Base-by-base conservation (phyloP, 2,329 filamentous ascomycete species). In the Elsinoe australis region DNA sequence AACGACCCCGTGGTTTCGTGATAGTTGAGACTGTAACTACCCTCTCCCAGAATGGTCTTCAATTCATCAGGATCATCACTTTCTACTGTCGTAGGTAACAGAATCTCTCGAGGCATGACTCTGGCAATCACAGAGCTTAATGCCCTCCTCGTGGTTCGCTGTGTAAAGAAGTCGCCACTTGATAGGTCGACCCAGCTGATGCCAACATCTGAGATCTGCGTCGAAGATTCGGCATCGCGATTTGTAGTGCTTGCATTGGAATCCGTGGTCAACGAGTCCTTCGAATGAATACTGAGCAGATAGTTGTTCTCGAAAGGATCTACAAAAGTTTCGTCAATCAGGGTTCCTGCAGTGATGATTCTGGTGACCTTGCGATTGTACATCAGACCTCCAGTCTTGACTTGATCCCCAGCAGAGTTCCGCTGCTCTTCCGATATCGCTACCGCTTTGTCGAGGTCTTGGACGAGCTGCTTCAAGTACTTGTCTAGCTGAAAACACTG, bases 261-360 rank as follows among this genome's bases (percentile, higher is more conserved):
- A n/a, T 56, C 54, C 19, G 17, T 47, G 24, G 38, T 12, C 2
- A 46, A 9, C 6, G 50, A 31, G 9, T 54, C 52, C 12, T 73
- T 66, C 21, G 84, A 63, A 60, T 94, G 79, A 39, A 96, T 76
- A 29, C 86, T 83, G 62, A 96, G 77, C 26, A 96, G 74, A 64
- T 90, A 98, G 63, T 95, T 96, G 66, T 92, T 95, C 58, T 86
- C 81, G 61, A 85, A 90, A 1, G 88, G 87, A 62, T 96, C 87
- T 73, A 98, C 88, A 64, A 96, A 98, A 58, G 88, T 89, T 67
- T 98, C 92, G 65, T 98, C 92, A 55, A 98, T 95, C 47, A 98
- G 72, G 1, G 92, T 98, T 15, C 92, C 92, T 1, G 92, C 88
- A 0, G 92, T 96, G 60, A 98, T 80, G 56, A 98, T 83, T 50